Evolutionary conservation across 345 rosid species (phyloP).

Genomic region (Eucalyptus curtisii): DNA sequence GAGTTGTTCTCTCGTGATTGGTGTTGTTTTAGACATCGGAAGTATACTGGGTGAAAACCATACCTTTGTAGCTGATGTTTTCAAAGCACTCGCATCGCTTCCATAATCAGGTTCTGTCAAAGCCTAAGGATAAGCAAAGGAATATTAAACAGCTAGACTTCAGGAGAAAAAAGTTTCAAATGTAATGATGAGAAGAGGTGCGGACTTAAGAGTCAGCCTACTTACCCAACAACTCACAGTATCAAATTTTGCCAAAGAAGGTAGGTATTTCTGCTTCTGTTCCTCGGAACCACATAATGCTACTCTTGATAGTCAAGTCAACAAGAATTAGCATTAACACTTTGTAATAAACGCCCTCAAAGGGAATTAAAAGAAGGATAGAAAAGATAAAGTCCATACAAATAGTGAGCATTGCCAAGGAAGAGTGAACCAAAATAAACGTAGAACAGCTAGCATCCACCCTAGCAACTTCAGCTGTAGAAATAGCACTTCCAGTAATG

Average conservation of each 20-base stretch:
- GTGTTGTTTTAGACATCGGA: neutral
- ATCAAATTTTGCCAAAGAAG: slow-evolving; percentile 64
- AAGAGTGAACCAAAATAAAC: slow-evolving; percentile 80
- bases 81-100: slow-evolving; percentile 85
- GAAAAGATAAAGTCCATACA: slow-evolving; percentile 21
- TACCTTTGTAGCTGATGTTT: slow-evolving; percentile 85
- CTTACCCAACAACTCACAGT: slow-evolving; percentile 89
- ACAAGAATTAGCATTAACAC: neutral
- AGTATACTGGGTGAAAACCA: neutral
- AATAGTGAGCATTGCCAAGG: slow-evolving; percentile 93
- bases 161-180: neutral
- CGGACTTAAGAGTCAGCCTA: neutral
- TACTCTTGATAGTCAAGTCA: slow-evolving; percentile 17
- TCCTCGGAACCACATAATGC: slow-evolving; percentile 89
- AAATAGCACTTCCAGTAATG: slow-evolving; percentile 56
- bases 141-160: neutral
- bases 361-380: neutral
- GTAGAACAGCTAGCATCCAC: slow-evolving; percentile 97
- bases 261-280: slow-evolving; percentile 76
- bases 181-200: neutral
- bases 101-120: slow-evolving; percentile 96
- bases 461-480: slow-evolving; percentile 73
- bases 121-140: slow-evolving; percentile 28
- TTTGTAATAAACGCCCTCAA: neutral
- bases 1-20: neutral